phyloP scores from a whole-genome alignment of 192 early-diverging fungal genomes.

The Gamsiella multidivaricata region DNA sequence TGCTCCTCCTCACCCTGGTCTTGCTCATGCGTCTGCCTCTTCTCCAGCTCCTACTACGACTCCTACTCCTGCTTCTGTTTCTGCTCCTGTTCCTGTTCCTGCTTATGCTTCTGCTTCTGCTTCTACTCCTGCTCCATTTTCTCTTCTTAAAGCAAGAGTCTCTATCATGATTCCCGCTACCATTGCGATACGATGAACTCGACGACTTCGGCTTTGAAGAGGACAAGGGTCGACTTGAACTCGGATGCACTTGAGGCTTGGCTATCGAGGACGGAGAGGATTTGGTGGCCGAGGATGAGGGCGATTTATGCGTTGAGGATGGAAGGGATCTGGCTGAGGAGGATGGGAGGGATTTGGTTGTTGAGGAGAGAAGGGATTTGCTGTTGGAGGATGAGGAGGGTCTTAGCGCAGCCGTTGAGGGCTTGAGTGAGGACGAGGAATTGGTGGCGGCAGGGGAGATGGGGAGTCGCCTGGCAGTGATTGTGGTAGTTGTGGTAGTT shows the following conservation, averaged over 20 bases:
- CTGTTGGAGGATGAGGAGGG: neutral
- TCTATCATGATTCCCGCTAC: no score
- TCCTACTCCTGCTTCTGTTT: conserved; percentile 23
- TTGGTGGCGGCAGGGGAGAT: conserved; percentile 1
- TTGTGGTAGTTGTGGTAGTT: neutral
- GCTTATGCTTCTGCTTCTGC: no score
- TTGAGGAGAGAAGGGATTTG: conserved; percentile 5
- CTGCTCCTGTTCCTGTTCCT: conserved; percentile 38
- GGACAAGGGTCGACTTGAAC: no score
- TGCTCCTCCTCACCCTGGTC: conserved; percentile 18
- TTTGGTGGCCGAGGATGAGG: neutral
- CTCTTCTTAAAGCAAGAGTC: no score
- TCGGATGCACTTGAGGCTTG: conserved; percentile 15
- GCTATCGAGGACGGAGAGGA: conserved; percentile 1
- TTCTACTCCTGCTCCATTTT: no score
- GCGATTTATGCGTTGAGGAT: neutral
- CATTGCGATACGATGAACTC: no score
- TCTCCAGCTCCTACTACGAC: conserved; percentile 13
- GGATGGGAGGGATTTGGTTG: conserved; percentile 6
- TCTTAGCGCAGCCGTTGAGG: conserved; percentile 3
- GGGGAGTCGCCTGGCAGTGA: neutral
- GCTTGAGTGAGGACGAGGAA: conserved; percentile 5
- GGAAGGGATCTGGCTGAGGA: conserved; percentile 5
- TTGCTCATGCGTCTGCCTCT: conserved; percentile 19
- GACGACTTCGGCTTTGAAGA: no score